Percentiles rank a stretch among this genome's conserved stretches.
phyloP scores from a whole-genome alignment of 805 yeast genomes.

The Tetrapisispora iriomotensis region DNA sequence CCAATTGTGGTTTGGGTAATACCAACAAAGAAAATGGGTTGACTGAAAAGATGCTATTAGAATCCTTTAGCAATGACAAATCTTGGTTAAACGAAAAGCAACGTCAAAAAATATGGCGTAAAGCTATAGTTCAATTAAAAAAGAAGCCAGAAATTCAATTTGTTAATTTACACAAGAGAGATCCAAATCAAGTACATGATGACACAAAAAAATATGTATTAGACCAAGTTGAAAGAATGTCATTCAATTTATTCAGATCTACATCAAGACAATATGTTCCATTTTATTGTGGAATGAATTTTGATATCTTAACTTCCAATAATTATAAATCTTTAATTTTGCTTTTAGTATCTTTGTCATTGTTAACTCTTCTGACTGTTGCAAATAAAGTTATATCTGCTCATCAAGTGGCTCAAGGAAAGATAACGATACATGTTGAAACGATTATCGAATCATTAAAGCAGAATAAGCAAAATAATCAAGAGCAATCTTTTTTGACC shows the following conservation, averaged over 20 bases:
- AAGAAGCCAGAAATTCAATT: constrained; percentile 46
- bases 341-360: neutral
- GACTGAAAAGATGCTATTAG: constrained; percentile 35
- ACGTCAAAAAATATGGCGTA: constrained; percentile 53
- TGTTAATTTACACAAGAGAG: neutral
- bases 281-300: constrained; percentile 41
- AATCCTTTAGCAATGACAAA: constrained; percentile 30
- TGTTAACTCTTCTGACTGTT: neutral
- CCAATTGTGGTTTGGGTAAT: constrained; percentile 42
- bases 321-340: neutral
- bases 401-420: neutral
- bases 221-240: neutral
- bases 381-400: neutral
- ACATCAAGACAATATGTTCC: constrained; percentile 49
- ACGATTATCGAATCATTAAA: constrained; percentile 37
- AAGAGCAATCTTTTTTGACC: constrained; percentile 41
- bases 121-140: constrained; percentile 47
- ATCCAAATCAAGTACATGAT: neutral
- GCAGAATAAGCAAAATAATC: constrained; percentile 33
- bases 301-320: constrained; percentile 11
- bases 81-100: constrained; percentile 37
- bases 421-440: neutral
- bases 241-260: constrained; percentile 41
- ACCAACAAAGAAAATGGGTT: constrained; percentile 41
- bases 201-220: neutral